Base-by-base conservation (phyloP, 2,329 filamentous ascomycete species). In the Aspergillus sp. region DNA sequence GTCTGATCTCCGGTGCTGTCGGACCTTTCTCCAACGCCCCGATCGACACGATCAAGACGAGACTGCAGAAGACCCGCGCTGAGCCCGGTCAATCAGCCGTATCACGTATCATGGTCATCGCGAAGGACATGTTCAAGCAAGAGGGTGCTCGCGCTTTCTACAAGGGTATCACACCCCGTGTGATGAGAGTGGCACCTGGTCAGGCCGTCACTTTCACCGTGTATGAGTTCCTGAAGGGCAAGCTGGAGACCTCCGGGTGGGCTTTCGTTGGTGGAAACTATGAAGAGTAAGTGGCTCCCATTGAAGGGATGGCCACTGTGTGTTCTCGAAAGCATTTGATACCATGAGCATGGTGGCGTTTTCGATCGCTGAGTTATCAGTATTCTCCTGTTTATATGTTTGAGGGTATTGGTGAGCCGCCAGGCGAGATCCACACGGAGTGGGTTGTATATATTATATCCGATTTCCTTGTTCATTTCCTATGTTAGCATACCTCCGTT, bases 21-120 rank as follows among this genome's bases (percentile, higher is more conserved):
- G 95, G 95, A 1, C 95, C 95, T 5, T 85, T 99, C 73, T 95
- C 91, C 69, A 99, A 99, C 75, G 95, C 96, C 28, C 95, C 95
- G 21, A 98, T 99, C 74, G 95, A 99, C 74, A 99, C 95, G 41
- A 98, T 99, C 82, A 99, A 99, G 87, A 99, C 95, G 45, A 84
- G 95, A 54, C 80, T 99, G 75, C 95, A 99, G 78, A 95, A 92
- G 80, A 95, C 88, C 55, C 91, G 92, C 0, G 92, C 91, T 3
- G 85, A 90, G 78, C 85, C 88, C 5, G 93, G 94, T 15, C 89
- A 93, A 72, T 91, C 88, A 50, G 94, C 95, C 12, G 78, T 96
- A 68, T 85, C 86, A 60, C 84, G 95, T 62, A 97, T 99, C 69
- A 82, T 85, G 30, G 76, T 79, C 43, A 99, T 99, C 69, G 88